Percentiles rank a stretch among this genome's conserved stretches.
Conservation (phyloP, 495 filamentous ascomycete species). For the Talaromyces thailandensis region DNA sequence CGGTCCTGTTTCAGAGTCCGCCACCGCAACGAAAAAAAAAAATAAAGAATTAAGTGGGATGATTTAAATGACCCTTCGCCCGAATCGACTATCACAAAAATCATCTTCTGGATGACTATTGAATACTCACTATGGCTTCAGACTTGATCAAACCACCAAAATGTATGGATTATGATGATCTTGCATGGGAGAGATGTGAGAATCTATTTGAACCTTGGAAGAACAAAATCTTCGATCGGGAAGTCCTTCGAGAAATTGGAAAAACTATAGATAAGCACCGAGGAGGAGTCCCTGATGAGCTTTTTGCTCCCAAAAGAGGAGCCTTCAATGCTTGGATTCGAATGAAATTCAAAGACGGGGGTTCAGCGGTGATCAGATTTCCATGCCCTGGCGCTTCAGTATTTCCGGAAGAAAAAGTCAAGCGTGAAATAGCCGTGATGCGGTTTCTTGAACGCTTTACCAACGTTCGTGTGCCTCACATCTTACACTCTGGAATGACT, state of each 20-base stretch:
- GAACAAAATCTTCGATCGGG: slow-evolving; percentile 8
- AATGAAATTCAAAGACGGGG: slow-evolving; percentile 6
- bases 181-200: slow-evolving; percentile 14
- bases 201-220: slow-evolving; percentile 11
- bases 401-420: slow-evolving; percentile 28
- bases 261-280: slow-evolving; percentile 9
- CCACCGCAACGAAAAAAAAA: no score
- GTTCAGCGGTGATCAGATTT: slow-evolving; percentile 9
- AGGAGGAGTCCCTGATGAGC: slow-evolving; percentile 9
- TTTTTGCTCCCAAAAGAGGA: slow-evolving; percentile 13
- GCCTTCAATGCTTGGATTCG: slow-evolving; percentile 11
- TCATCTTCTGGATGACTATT: background rate
- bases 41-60: no score
- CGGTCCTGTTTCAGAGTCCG: no score
- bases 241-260: slow-evolving; percentile 9
- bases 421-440: slow-evolving; percentile 33
- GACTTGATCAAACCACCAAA: slow-evolving; percentile 4
- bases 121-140: background rate
- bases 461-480: slow-evolving; percentile 27
- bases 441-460: slow-evolving; percentile 28
- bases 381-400: slow-evolving; percentile 11
- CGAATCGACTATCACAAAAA: no score
- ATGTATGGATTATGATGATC: slow-evolving; percentile 10
- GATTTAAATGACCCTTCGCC: no score
- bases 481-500: slow-evolving; percentile 24